phyloP scores from a whole-genome alignment of 352 stramenopile genomes.

The Phytophthora vignae region DNA sequence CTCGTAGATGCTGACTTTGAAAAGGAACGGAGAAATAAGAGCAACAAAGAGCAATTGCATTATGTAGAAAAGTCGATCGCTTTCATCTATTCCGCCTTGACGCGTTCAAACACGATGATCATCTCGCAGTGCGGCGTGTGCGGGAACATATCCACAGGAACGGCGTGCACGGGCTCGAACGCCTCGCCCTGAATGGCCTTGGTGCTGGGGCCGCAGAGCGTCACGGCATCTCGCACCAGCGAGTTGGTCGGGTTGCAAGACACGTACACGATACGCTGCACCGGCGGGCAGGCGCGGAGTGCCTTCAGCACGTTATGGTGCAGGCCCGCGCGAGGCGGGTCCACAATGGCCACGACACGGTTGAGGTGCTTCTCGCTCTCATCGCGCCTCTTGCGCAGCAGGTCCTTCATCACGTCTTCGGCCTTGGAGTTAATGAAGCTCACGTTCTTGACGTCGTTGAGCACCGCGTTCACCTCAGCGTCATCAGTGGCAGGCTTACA shows the following conservation, averaged over 20 bases:
- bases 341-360: constrained; percentile 95
- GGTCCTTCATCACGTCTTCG: constrained; percentile 91
- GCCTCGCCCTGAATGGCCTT: constrained; percentile 93
- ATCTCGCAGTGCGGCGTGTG: constrained; percentile 98
- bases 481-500: constrained; percentile 93
- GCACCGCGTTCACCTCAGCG: constrained; percentile 83
- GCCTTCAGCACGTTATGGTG: constrained; percentile 92
- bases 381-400: constrained; percentile 69
- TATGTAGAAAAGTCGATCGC: constrained; percentile 5
- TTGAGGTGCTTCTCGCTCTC: constrained; percentile 66
- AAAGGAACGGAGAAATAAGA: no score
- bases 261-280: constrained; percentile 97
- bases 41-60: constrained; percentile 12
- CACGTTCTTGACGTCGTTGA: constrained; percentile 89
- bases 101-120: constrained; percentile 97
- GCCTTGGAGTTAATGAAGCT: constrained; percentile 93
- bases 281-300: constrained; percentile 78
- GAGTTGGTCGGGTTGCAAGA: constrained; percentile 98
- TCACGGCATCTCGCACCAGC: constrained; percentile 89
- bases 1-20: no score
- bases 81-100: constrained; percentile 41
- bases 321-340: constrained; percentile 96
- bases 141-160: constrained; percentile 99
- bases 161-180: constrained; percentile 93
- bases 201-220: constrained; percentile 93